Evolutionary conservation across 1,139 yeast genomes (phyloP).

Genomic region (Meyerozyma athensensis): DNA sequence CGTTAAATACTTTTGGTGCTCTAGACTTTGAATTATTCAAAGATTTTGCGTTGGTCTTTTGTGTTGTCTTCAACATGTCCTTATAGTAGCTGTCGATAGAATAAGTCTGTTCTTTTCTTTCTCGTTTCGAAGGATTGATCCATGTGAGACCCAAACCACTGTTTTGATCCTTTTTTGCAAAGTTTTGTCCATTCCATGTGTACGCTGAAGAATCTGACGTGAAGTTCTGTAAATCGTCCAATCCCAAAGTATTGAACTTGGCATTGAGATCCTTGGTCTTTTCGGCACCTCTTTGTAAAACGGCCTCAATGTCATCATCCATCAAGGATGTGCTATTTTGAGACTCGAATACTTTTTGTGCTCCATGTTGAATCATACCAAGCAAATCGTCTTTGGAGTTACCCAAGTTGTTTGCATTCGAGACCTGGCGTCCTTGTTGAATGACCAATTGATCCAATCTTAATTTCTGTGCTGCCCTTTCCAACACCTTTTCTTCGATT

Average conservation of each 20-base stretch:
- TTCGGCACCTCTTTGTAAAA: constrained; percentile 72
- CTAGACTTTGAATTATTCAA: constrained; percentile 20
- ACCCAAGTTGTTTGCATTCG: constrained; percentile 42
- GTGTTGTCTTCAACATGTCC: constrained; percentile 53
- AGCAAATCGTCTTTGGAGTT: constrained; percentile 78
- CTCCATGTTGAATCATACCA: constrained; percentile 97
- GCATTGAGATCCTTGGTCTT: constrained; percentile 74
- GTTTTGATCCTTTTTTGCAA: constrained; percentile 56
- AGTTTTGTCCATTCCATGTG: constrained; percentile 96
- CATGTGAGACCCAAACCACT: constrained; percentile 50
- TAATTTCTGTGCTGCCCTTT: constrained; percentile 91
- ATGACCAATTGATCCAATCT: constrained; percentile 92
- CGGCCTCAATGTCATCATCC: constrained; percentile 76
- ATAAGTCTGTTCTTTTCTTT: constrained; percentile 83
- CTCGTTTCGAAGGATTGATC: constrained; percentile 88
- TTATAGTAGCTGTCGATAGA: constrained; percentile 85
- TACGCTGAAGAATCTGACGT: constrained; percentile 85
- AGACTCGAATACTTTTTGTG: constrained; percentile 73
- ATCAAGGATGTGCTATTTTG: constrained; percentile 34
- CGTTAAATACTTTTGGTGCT: constrained; percentile 68
- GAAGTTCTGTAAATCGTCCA: constrained; percentile 89
- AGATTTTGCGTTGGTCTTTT: constrained; percentile 14
- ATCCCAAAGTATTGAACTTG: constrained; percentile 77
- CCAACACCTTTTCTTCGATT: constrained; percentile 92
- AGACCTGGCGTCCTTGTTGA: constrained; percentile 77